A percentile compares a stretch with the other conserved stretches of the same genome.
These are phyloP conservation scores for Neonectria coccinea DNA, from an alignment of 2,329 filamentous ascomycete genomes.

Conservation along the genomic window DNA sequence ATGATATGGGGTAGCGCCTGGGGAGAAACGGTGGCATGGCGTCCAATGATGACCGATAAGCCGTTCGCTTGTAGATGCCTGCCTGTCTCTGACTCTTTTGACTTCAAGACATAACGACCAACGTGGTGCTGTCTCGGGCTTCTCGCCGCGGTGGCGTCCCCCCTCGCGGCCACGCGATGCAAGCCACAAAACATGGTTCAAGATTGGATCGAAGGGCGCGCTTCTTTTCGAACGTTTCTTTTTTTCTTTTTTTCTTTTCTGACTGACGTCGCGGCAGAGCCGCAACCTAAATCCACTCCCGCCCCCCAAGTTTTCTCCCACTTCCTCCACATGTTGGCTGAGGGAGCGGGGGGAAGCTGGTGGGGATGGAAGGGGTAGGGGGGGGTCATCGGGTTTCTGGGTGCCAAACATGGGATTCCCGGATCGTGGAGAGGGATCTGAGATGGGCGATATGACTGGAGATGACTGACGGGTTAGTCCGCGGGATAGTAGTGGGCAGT, in stretches of 20 bases:
- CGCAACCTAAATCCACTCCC: constrained; percentile 10
- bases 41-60: constrained; percentile 7
- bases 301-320: neutral
- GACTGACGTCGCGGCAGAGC: constrained; percentile 15
- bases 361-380: neutral
- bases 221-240: constrained; percentile 12
- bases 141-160: constrained; percentile 5
- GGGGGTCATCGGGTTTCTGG: no score
- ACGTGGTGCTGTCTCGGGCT: neutral
- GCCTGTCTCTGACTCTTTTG: neutral
- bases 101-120: neutral
- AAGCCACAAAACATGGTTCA: constrained; percentile 17
- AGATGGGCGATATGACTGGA: neutral
- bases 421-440: neutral
- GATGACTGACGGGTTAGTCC: neutral
- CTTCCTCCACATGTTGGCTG: constrained; percentile 12
- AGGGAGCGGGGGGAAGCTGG: constrained; percentile 5
- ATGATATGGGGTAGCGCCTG: neutral
- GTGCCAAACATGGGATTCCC: no score
- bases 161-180: neutral
- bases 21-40: neutral
- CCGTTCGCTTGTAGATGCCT: constrained; percentile 4
- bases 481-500: neutral
- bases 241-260: constrained; percentile 9
- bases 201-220: constrained; percentile 16